These are phyloP conservation scores for Stephania cephalantha DNA, from an alignment of 164 flowering plant species.

Conservation along the genomic window DNA sequence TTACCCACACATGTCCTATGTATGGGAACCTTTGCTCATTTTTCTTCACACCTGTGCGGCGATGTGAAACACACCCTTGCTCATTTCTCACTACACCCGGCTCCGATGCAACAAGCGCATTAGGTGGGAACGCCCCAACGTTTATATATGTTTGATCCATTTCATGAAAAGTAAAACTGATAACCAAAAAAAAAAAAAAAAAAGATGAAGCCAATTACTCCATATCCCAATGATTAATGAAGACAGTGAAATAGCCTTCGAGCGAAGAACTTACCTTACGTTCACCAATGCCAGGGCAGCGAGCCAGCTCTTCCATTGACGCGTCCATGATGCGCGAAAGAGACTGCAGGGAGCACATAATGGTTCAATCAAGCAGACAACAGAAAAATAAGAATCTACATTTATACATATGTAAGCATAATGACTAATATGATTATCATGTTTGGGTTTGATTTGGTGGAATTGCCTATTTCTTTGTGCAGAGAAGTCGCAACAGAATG, in stretches of 20 bases:
- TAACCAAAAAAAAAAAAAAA: background rate
- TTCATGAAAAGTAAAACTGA: no score
- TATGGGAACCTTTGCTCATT: no score
- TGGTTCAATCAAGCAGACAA: background rate
- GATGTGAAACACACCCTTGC: no score
- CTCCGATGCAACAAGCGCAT: no score
- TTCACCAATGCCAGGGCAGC: slow-evolving; percentile 95
- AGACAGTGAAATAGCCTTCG: background rate
- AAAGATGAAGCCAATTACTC: background rate
- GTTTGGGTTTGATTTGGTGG: background rate
- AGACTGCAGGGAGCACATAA: slow-evolving; percentile 43
- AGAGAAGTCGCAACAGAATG: background rate
- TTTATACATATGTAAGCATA: background rate
- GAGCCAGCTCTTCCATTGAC: slow-evolving; percentile 95
- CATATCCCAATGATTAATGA: background rate
- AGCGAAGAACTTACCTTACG: slow-evolving; percentile 59
- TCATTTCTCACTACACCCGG: no score
- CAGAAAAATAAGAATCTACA: background rate
- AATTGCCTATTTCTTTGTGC: background rate
- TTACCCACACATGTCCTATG: no score
- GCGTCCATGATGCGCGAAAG: slow-evolving; percentile 88
- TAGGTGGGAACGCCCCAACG: no score
- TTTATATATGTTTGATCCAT: no score
- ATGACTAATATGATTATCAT: background rate
- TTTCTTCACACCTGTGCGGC: no score